phyloP scores from a whole-genome alignment of 192 early-diverging fungal species.

The Haplosporangium gracile region DNA sequence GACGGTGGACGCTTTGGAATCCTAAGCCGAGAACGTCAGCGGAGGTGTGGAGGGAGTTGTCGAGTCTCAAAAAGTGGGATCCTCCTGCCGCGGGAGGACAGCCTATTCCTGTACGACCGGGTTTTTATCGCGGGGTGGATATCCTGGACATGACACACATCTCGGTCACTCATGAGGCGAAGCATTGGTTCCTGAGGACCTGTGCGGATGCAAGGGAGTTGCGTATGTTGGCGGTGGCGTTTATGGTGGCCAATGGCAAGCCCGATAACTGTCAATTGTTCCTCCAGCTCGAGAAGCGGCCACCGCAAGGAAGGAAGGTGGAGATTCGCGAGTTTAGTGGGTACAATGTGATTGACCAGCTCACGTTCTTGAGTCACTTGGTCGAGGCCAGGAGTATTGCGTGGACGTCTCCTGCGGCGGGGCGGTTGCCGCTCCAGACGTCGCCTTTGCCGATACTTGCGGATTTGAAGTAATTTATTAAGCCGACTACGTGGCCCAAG shows the following conservation, averaged over 20 bases:
- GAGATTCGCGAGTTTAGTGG: not conserved
- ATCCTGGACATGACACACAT: not conserved
- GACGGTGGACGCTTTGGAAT: not conserved
- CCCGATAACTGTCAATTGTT: not conserved
- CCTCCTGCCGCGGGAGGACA: too few relatives aligned
- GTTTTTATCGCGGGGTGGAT: not conserved
- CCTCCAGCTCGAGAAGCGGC: not conserved
- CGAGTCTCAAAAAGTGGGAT: not conserved
- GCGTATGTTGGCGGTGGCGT: not conserved
- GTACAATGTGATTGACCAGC: not conserved
- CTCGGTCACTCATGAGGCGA: not conserved
- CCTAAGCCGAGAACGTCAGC: not conserved
- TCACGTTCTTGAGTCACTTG: not conserved
- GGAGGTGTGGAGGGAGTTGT: not conserved
- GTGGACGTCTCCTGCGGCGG: not conserved
- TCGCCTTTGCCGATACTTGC: not conserved
- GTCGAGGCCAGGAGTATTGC: not conserved
- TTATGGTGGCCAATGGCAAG: not conserved
- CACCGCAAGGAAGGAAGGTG: not conserved
- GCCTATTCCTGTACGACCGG: too few relatives aligned
- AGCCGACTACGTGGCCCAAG: not conserved
- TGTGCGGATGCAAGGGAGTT: not conserved
- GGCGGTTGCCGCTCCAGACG: not conserved
- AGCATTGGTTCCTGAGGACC: conserved; percentile 5
- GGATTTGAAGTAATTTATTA: not conserved